Percentiles rank a stretch among this genome's conserved stretches.
Conservation (phyloP, 1,284 basidiomycete species). For the Sphaerobolus stellatus region DNA sequence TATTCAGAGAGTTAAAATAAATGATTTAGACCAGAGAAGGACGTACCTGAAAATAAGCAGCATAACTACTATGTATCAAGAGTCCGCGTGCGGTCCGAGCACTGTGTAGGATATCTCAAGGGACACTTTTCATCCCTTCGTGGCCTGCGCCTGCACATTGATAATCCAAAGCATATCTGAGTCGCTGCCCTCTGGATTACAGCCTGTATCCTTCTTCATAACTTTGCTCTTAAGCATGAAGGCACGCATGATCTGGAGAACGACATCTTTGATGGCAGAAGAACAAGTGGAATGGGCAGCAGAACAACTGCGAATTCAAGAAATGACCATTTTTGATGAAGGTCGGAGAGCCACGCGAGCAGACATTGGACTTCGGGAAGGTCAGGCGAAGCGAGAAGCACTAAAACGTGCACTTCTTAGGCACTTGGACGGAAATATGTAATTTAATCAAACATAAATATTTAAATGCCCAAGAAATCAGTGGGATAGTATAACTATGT, state of each 20-base stretch:
- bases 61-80: constrained; percentile 32
- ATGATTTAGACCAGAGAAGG: constrained; percentile 25
- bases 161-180: constrained; percentile 20
- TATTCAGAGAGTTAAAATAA: no score
- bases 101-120: constrained; percentile 35
- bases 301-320: background rate
- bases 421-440: no score
- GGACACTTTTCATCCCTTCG: constrained; percentile 32
- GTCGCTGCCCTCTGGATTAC: constrained; percentile 33
- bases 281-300: background rate
- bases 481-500: no score
- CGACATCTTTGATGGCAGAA: background rate
- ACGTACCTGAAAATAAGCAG: constrained; percentile 23
- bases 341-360: no score
- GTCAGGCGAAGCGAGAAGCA: no score
- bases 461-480: no score
- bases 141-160: constrained; percentile 28
- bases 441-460: no score
- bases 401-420: no score
- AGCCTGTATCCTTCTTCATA: constrained; percentile 32
- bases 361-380: no score
- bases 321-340: background rate
- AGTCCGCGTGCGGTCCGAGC: constrained; percentile 33
- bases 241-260: background rate
- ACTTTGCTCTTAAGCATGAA: constrained; percentile 19